Percentiles rank a stretch among this genome's conserved stretches.
phyloP scores from a whole-genome alignment of 2,329 filamentous ascomycete genomes.

The Ophiobolus disseminans region DNA sequence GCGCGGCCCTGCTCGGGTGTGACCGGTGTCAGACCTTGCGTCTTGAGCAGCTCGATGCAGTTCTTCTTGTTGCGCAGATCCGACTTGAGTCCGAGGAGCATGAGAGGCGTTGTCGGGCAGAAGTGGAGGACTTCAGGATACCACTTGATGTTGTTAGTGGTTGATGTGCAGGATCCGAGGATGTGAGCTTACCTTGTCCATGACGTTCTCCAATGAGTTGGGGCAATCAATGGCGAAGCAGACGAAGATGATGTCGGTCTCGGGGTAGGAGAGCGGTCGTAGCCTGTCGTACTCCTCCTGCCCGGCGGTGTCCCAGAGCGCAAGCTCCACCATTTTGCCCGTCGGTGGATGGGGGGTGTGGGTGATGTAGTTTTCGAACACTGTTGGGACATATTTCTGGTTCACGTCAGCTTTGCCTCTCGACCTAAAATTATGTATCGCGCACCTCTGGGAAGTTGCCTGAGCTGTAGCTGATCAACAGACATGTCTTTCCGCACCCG shows the following conservation, averaged over 20 bases:
- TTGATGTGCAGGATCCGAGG: background rate
- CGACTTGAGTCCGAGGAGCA: conserved; percentile 95
- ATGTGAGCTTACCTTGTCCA: conserved; percentile 81
- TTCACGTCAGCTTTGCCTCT: conserved; percentile 9
- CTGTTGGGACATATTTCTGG: conserved; percentile 99
- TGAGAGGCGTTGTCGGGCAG: conserved; percentile 94
- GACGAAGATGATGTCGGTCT: conserved; percentile 97
- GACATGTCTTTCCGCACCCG: conserved; percentile 97
- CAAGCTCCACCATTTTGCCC: conserved; percentile 94
- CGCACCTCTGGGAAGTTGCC: conserved; percentile 97
- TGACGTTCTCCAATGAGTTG: conserved; percentile 96
- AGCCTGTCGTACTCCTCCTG: conserved; percentile 98
- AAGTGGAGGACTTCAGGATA: conserved; percentile 99
- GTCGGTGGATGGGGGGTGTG: conserved; percentile 87
- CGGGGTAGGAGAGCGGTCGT: conserved; percentile 93
- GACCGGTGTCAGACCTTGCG: conserved; percentile 93
- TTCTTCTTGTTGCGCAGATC: conserved; percentile 94
- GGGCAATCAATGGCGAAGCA: conserved; percentile 99
- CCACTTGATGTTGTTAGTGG: conserved; percentile 70
- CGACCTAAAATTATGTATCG: background rate
- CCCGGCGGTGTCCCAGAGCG: conserved; percentile 97
- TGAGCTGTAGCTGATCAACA: conserved; percentile 98
- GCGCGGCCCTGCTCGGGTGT: conserved; percentile 86
- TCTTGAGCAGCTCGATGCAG: conserved; percentile 98
- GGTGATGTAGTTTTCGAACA: conserved; percentile 99